Percentiles rank a stretch among this genome's conserved stretches.
These are phyloP conservation scores for Coemansia sp. DNA, from an alignment of 192 early-diverging fungal species.

Conservation along the genomic window DNA sequence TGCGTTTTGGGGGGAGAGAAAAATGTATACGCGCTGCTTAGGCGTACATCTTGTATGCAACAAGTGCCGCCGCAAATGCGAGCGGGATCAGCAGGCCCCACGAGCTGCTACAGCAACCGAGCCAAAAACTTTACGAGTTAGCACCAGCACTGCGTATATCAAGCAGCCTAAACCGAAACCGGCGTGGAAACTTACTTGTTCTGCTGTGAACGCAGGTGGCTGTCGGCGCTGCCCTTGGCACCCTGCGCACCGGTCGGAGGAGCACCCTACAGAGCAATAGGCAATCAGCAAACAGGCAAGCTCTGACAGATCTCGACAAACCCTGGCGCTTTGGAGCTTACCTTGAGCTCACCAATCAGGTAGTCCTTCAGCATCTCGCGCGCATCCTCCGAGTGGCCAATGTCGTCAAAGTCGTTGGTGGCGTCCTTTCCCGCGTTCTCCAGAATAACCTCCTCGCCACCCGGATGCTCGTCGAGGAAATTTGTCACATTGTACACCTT, in stretches of 20 bases:
- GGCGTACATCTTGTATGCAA: constrained; percentile 55
- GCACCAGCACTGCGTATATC: too few species aligned
- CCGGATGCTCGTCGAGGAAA: constrained; percentile 91
- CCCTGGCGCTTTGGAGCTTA: not conserved
- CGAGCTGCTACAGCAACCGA: constrained; percentile 49
- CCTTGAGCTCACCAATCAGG: constrained; percentile 71
- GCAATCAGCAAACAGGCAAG: not conserved
- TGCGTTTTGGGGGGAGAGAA: too few species aligned
- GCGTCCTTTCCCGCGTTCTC: constrained; percentile 89
- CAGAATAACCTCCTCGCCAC: constrained; percentile 94
- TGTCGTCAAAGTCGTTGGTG: constrained; percentile 92
- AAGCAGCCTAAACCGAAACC: too few species aligned
- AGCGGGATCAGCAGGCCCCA: constrained; percentile 55
- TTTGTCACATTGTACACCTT: constrained; percentile 78
- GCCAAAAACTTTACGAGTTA: too few species aligned
- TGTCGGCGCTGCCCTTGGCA: constrained; percentile 7
- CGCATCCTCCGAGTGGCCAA: constrained; percentile 96
- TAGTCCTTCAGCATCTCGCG: constrained; percentile 73
- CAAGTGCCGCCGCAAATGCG: constrained; percentile 47
- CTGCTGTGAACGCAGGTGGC: constrained; percentile 33
- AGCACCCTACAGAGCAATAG: constrained; percentile 20
- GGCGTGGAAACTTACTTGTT: constrained; percentile 35
- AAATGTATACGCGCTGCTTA: constrained; percentile 4
- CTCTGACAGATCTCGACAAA: too few species aligned
- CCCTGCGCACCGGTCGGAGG: constrained; percentile 12